phyloP scores from a whole-genome alignment of 257 asterid species.

The Thymus mandschuricus region DNA sequence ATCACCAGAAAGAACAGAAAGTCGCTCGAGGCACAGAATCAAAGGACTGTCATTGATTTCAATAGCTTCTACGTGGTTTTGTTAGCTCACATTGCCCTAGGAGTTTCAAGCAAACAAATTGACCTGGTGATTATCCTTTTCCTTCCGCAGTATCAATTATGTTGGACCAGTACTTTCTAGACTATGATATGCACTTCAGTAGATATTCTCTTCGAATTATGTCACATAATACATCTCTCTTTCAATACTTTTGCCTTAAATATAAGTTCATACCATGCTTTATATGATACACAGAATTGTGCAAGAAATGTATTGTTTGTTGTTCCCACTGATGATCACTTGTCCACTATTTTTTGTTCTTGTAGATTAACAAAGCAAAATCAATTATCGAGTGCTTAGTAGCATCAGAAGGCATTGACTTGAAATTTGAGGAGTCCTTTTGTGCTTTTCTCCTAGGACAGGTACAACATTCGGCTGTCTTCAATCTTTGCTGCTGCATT shows the following conservation, averaged over 20 bases:
- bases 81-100: conserved; percentile 90
- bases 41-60: conserved; percentile 83
- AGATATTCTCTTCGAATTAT: not conserved
- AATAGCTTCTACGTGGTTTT: conserved; percentile 77
- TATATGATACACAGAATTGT: conserved; percentile 18
- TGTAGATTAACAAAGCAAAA: conserved; percentile 81
- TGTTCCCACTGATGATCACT: conserved; percentile 25
- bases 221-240: conserved; percentile 2
- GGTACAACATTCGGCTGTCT: conserved; percentile 50
- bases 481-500: conserved; percentile 28
- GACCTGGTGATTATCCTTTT: conserved; percentile 62
- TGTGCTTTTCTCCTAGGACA: conserved; percentile 95
- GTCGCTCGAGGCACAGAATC: conserved; percentile 88
- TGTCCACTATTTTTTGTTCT: conserved; percentile 24
- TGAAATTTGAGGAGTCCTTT: conserved; percentile 93
- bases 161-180: conserved; percentile 18
- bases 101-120: conserved; percentile 86
- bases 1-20: conserved; percentile 85
- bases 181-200: conserved; percentile 12
- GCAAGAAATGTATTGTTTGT: not conserved
- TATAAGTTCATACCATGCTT: conserved; percentile 7
- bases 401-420: conserved; percentile 87
- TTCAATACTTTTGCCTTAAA: conserved; percentile 18
- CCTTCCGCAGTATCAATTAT: conserved; percentile 6
- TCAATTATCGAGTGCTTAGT: conserved; percentile 79